A percentile compares a stretch with the other conserved stretches of the same genome.
These are phyloP conservation scores for Mortierella sp. DNA, from an alignment of 371 early-diverging fungal genomes.

Conservation along the genomic window DNA sequence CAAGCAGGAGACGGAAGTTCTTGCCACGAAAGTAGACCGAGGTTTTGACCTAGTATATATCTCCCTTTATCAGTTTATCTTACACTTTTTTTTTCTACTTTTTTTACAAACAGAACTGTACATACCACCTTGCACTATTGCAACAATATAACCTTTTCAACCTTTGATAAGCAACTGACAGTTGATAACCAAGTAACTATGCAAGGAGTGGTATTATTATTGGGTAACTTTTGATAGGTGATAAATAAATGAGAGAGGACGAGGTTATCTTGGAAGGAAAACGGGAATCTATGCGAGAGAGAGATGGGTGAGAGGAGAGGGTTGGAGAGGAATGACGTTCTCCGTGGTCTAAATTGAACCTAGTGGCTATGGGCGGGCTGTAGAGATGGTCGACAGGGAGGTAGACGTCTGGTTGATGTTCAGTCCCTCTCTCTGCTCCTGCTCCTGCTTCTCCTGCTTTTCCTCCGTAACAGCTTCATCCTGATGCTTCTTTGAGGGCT, in stretches of 20 bases:
- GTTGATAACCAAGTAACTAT: too few relatives aligned
- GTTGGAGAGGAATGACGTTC: background rate
- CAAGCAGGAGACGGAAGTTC: conserved; percentile 6
- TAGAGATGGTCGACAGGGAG: conserved; percentile 2
- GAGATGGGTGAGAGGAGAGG: background rate
- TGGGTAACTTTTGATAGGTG: too few relatives aligned
- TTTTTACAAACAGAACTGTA: too few relatives aligned
- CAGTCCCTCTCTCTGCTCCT: background rate
- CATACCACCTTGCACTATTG: too few relatives aligned
- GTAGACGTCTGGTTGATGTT: background rate
- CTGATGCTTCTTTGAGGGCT: background rate
- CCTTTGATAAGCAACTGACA: too few relatives aligned
- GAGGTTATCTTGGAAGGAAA: background rate
- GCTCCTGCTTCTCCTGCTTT: background rate
- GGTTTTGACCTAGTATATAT: too few relatives aligned
- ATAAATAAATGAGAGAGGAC: background rate
- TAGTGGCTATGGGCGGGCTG: background rate
- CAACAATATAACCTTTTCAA: too few relatives aligned
- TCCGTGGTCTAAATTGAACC: too few relatives aligned
- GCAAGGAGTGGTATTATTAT: too few relatives aligned
- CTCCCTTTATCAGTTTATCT: too few relatives aligned
- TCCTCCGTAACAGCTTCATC: background rate
- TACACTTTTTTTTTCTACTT: too few relatives aligned
- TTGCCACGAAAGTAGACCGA: background rate
- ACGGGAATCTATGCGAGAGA: background rate